These are phyloP conservation scores for Myxozyma neotropica DNA, from an alignment of 805 yeast species.

Conservation along the genomic window DNA sequence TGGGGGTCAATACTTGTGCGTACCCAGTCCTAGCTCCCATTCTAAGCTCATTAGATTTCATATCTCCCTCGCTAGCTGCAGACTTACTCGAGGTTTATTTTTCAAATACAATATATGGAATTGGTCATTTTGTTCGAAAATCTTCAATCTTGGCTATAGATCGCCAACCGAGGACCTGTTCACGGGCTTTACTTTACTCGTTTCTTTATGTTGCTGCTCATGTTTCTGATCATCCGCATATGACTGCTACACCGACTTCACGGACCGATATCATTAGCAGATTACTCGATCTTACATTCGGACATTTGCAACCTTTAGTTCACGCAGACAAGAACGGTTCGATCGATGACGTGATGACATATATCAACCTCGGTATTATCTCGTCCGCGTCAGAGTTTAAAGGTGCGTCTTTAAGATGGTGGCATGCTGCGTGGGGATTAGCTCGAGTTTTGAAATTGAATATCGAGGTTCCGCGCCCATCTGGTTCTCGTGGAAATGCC, in stretches of 20 bases:
- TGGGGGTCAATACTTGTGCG: background rate
- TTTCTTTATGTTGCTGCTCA: conserved; percentile 41
- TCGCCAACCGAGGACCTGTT: conserved; percentile 32
- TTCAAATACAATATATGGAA: conserved; percentile 39
- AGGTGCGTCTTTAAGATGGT: conserved; percentile 41
- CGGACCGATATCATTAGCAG: conserved; percentile 36
- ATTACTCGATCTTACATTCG: conserved; percentile 36
- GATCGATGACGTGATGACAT: conserved; percentile 41
- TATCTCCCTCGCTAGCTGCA: conserved; percentile 37
- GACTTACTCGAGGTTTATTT: conserved; percentile 41
- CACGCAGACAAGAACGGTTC: conserved; percentile 36
- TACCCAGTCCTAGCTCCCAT: conserved; percentile 38
- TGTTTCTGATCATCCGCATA: conserved; percentile 39
- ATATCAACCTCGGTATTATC: conserved; percentile 41
- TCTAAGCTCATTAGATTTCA: conserved; percentile 29
- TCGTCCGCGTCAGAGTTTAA: conserved; percentile 43
- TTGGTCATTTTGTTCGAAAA: conserved; percentile 37
- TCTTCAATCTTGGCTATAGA: conserved; percentile 36
- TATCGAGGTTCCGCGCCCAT: conserved; percentile 34
- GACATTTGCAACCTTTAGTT: conserved; percentile 36
- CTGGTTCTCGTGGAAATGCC: no score
- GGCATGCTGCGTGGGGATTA: conserved; percentile 41
- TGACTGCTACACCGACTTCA: conserved; percentile 39
- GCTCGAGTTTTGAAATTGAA: conserved; percentile 42
- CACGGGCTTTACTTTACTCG: conserved; percentile 37